These are phyloP conservation scores for Beta corolliflora DNA, from an alignment of 179 eudicot genomes.

Conservation along the genomic window DNA sequence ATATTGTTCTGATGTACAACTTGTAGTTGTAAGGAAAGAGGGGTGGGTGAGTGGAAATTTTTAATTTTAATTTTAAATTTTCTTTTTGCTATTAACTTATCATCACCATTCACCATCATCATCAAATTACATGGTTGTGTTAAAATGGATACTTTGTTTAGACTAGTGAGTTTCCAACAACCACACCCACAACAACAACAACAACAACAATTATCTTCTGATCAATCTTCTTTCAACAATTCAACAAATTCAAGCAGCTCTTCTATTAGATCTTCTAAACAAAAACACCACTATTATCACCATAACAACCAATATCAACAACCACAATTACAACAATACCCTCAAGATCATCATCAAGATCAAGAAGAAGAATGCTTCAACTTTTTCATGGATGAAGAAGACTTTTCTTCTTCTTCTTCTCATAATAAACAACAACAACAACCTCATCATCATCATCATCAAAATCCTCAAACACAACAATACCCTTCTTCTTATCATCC, in stretches of 20 bases:
- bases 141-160: constrained; percentile 60
- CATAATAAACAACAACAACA: constrained; percentile 18
- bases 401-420: constrained; percentile 76
- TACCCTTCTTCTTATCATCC: background rate
- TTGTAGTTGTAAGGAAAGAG: background rate
- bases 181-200: constrained; percentile 32
- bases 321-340: background rate
- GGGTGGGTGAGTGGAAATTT: background rate
- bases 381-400: constrained; percentile 97
- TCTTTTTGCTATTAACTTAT: background rate
- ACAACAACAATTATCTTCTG: constrained; percentile 27
- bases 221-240: constrained; percentile 37
- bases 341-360: constrained; percentile 20
- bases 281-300: constrained; percentile 19
- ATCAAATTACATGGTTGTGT: constrained; percentile 31
- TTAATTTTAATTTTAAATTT: background rate
- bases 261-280: constrained; percentile 31
- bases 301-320: background rate
- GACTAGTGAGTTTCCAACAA: constrained; percentile 47
- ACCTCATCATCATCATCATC: background rate
- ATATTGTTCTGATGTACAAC: no score
- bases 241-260: constrained; percentile 35
- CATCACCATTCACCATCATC: background rate
- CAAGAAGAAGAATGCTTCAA: constrained; percentile 79
- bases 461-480: background rate